A percentile compares a stretch with the other conserved stretches of the same genome.
phyloP scores from a whole-genome alignment of 2,329 filamentous ascomycete species.

The Penicillium polonicum region DNA sequence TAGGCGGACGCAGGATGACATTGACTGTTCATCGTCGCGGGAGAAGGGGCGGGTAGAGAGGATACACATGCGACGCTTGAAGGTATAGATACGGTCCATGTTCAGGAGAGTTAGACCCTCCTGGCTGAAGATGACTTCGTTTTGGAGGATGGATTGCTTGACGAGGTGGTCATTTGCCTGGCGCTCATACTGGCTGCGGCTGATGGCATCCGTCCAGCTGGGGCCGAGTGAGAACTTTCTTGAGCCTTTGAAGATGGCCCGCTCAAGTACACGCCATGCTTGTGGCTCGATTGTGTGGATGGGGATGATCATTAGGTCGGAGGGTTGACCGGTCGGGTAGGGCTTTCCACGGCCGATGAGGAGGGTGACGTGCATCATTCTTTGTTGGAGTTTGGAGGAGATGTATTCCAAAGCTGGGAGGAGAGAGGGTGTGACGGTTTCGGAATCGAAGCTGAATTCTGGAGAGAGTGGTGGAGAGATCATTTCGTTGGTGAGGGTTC shows the following conservation, averaged over 20 bases:
- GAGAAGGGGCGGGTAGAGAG: conserved; percentile 33
- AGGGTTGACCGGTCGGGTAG: conserved; percentile 38
- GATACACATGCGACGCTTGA: conserved; percentile 44
- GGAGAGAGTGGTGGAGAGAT: conserved; percentile 44
- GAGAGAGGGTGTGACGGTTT: conserved; percentile 37
- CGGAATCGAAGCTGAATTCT: conserved; percentile 39
- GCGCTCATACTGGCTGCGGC: conserved; percentile 36
- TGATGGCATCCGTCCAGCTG: conserved; percentile 41
- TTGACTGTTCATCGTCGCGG: conserved; percentile 33
- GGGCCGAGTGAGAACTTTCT: conserved; percentile 40
- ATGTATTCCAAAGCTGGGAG: conserved; percentile 45
- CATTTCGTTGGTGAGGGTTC: conserved; percentile 41
- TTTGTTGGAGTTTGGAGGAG: conserved; percentile 41
- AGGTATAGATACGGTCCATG: conserved; percentile 47
- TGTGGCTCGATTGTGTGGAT: conserved; percentile 33
- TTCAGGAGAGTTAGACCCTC: conserved; percentile 46
- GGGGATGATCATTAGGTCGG: conserved; percentile 42
- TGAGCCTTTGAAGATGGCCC: conserved; percentile 38
- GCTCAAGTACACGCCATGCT: conserved; percentile 33
- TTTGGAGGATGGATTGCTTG: conserved; percentile 45
- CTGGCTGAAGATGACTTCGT: conserved; percentile 46
- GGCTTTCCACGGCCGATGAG: conserved; percentile 43
- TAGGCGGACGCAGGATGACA: conserved; percentile 42
- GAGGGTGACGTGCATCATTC: conserved; percentile 41
- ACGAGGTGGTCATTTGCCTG: conserved; percentile 43